Evolutionary conservation across 768 basidiomycete species (phyloP).

Genomic region (Suillus lakei): DNA sequence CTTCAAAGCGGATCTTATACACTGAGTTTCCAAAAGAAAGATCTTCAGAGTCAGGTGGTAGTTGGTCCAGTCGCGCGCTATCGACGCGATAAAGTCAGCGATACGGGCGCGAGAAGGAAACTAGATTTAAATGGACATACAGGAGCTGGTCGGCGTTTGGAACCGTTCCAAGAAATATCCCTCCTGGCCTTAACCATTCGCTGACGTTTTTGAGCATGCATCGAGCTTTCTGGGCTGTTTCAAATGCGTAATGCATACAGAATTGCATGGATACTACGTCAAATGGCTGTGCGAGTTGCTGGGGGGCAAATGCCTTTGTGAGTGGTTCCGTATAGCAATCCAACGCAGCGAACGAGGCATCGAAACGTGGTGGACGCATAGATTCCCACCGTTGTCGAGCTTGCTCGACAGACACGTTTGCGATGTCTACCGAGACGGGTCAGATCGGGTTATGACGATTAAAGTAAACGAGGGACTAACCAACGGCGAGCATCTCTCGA

Average conservation of each 20-base stretch:
- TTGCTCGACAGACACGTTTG: slow-evolving; percentile 85
- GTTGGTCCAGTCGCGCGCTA: slow-evolving; percentile 72
- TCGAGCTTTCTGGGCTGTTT: slow-evolving; percentile 82
- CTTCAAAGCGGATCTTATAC: slow-evolving; percentile 87
- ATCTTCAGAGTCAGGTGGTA: slow-evolving; percentile 68
- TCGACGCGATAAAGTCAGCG: background rate
- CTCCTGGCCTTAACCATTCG: slow-evolving; percentile 78
- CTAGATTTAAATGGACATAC: slow-evolving; percentile 51
- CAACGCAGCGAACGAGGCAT: slow-evolving; percentile 80
- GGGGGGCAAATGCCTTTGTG: slow-evolving; percentile 66
- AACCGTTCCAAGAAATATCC: slow-evolving; percentile 96
- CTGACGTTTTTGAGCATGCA: slow-evolving; percentile 94
- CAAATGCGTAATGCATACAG: slow-evolving; percentile 99
- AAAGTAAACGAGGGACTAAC: slow-evolving; percentile 40
- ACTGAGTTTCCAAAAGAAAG: slow-evolving; percentile 90
- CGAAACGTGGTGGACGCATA: slow-evolving; percentile 59
- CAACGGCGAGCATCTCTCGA: slow-evolving; percentile 78
- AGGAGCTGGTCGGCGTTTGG: slow-evolving; percentile 86
- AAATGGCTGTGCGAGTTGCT: slow-evolving; percentile 68
- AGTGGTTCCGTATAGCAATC: slow-evolving; percentile 88
- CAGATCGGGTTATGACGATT: background rate
- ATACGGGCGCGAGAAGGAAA: background rate
- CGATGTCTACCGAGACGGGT: slow-evolving; percentile 67
- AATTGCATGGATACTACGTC: slow-evolving; percentile 99
- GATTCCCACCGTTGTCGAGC: slow-evolving; percentile 74